Evolutionary conservation across 306 rosid species (phyloP).

Genomic region (Myrica gale): DNA sequence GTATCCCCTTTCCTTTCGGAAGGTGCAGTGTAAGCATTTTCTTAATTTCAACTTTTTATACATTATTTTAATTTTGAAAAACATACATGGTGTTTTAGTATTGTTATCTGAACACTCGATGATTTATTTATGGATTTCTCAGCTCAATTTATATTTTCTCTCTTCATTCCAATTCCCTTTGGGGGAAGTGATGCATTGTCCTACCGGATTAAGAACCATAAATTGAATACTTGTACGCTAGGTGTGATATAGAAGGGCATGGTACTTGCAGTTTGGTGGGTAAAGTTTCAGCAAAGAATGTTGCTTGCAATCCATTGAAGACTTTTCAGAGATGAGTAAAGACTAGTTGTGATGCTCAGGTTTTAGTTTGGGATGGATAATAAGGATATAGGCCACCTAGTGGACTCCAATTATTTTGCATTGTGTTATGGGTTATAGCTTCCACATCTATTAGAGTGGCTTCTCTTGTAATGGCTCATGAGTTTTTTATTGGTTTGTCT

Average conservation of each 20-base stretch:
- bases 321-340: background rate
- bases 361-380: background rate
- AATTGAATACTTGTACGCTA: too few species aligned
- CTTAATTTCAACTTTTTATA: conserved; percentile 28
- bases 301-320: conserved; percentile 1
- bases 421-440: background rate
- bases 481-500: background rate
- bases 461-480: background rate
- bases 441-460: background rate
- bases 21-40: conserved; percentile 91
- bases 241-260: too few species aligned
- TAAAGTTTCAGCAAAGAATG: conserved; percentile 6
- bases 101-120: too few species aligned
- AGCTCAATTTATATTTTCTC: too few species aligned
- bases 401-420: background rate
- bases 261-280: conserved; percentile 18
- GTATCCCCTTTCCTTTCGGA: conserved; percentile 95
- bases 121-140: too few species aligned
- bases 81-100: background rate
- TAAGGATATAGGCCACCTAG: background rate
- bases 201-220: too few species aligned
- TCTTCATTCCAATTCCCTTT: too few species aligned
- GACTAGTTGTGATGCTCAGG: background rate
- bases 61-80: conserved; percentile 6
- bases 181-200: too few species aligned